Percentiles rank a stretch among this genome's conserved stretches.
Evolutionary conservation across 176 grass and related monocot species (phyloP).

Genomic region (Aegilops sharonensis): DNA sequence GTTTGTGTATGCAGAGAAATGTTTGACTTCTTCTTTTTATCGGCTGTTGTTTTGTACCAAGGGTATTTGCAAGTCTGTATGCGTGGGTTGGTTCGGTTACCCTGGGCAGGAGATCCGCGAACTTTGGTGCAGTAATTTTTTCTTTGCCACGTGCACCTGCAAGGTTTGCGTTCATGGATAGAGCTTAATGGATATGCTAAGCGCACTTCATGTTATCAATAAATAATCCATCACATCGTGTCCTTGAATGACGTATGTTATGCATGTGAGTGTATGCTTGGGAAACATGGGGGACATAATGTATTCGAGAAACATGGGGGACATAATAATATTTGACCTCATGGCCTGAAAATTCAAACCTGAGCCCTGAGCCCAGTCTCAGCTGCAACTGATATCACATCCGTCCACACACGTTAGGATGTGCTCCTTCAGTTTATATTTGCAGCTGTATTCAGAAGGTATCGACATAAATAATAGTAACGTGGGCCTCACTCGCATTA

Average conservation of each 20-base stretch:
- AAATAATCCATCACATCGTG: background rate
- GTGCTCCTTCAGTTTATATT: too few species aligned
- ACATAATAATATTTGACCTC: too few species aligned
- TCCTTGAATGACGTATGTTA: background rate
- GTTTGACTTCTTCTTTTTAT: background rate
- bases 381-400: too few species aligned
- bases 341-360: too few species aligned
- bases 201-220: background rate
- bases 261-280: background rate
- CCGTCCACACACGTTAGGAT: too few species aligned
- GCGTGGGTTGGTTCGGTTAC: background rate
- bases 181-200: background rate
- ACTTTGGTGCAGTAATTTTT: background rate
- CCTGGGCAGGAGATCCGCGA: background rate
- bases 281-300: background rate
- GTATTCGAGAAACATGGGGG: background rate
- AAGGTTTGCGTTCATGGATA: background rate
- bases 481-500: too few species aligned
- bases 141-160: background rate
- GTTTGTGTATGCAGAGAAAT: background rate
- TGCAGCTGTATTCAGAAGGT: too few species aligned
- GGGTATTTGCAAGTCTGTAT: background rate
- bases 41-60: background rate
- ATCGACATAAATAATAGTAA: too few species aligned
- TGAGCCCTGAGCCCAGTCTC: too few species aligned